phyloP scores from a whole-genome alignment of 164 flowering plant species.

The Litsea cubeba region DNA sequence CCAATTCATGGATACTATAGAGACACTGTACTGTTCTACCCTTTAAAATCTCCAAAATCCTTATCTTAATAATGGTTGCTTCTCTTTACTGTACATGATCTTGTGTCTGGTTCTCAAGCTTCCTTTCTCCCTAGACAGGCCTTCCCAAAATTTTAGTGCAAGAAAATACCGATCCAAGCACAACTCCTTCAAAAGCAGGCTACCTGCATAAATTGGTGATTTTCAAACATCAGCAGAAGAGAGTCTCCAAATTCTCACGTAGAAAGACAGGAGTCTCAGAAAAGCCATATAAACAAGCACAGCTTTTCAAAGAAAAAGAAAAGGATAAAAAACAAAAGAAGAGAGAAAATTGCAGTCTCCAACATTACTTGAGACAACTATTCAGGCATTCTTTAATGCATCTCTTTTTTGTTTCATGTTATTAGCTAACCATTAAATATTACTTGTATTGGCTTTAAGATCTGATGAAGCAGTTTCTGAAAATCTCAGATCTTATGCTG shows the following conservation, averaged over 20 bases:
- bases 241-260: neutral
- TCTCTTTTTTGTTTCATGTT: too few species aligned
- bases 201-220: neutral
- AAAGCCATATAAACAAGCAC: too few species aligned
- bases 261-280: too few species aligned
- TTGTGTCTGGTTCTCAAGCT: neutral
- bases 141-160: neutral
- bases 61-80: slow-evolving; percentile 1
- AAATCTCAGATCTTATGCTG: too few species aligned
- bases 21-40: neutral
- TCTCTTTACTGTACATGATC: slow-evolving; percentile 7
- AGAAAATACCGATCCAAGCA: neutral
- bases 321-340: too few species aligned
- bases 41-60: neutral
- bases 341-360: neutral
- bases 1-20: neutral
- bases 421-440: too few species aligned
- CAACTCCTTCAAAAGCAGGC: neutral
- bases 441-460: too few species aligned
- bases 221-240: neutral
- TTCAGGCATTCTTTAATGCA: too few species aligned
- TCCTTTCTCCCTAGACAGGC: neutral
- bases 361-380: too few species aligned
- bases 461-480: too few species aligned
- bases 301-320: too few species aligned